phyloP scores from a whole-genome alignment of 2,329 filamentous ascomycete genomes.

The Alternaria arbusti region DNA sequence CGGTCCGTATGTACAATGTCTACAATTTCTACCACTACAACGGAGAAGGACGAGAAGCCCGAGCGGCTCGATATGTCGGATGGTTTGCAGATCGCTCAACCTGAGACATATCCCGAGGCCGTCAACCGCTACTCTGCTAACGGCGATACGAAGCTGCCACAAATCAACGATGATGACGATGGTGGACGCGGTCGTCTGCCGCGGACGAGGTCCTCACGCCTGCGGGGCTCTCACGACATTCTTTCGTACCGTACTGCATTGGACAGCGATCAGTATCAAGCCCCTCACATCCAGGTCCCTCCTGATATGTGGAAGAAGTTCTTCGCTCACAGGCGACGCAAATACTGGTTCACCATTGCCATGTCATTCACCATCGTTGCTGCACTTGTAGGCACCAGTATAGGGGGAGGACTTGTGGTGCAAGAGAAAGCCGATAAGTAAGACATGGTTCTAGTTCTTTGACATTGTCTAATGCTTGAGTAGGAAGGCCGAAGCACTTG shows the following conservation, averaged over 20 bases:
- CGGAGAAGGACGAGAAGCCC: not conserved
- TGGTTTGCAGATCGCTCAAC: conserved; percentile 10
- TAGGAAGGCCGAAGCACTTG: not conserved
- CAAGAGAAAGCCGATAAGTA: conserved; percentile 8
- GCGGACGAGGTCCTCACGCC: not conserved
- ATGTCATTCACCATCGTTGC: not conserved
- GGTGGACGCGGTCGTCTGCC: not conserved
- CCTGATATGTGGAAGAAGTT: conserved; percentile 7
- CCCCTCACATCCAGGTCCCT: not conserved
- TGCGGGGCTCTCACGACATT: not conserved
- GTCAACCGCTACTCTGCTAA: not conserved
- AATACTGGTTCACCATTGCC: not conserved
- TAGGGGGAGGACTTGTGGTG: conserved; percentile 1
- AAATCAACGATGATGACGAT: not conserved
- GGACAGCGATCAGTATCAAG: not conserved
- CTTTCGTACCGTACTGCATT: not conserved
- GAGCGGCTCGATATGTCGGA: not conserved
- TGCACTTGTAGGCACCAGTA: not conserved
- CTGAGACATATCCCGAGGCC: conserved; percentile 2
- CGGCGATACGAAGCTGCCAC: conserved; percentile 8
- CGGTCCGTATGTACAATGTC: not conserved
- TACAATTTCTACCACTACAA: not conserved
- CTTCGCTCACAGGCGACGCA: conserved; percentile 1
- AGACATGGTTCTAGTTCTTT: not conserved
- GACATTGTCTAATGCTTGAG: not conserved